Percentiles rank a stretch among this genome's conserved stretches.
Conservation (phyloP, 2,329 filamentous ascomycete species). For the Sarocladiaceae sp. region DNA sequence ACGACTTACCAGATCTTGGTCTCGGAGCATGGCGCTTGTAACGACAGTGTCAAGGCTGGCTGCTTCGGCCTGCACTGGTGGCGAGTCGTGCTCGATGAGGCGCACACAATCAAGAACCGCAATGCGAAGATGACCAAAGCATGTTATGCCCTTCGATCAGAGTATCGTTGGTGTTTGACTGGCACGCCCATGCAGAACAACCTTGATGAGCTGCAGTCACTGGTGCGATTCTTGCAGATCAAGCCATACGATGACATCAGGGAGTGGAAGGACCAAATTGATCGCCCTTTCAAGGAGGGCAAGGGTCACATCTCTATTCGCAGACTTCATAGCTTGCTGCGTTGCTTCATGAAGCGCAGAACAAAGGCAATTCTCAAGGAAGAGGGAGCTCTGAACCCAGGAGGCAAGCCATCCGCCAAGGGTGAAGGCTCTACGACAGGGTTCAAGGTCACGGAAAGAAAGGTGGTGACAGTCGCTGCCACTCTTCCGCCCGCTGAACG, state of each 20-base stretch:
- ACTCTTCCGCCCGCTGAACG: constrained; percentile 78
- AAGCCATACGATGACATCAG: constrained; percentile 83
- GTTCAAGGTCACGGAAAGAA: constrained; percentile 90
- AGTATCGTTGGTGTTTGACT: constrained; percentile 94
- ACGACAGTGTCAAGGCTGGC: constrained; percentile 64
- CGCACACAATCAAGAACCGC: constrained; percentile 97
- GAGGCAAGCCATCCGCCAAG: constrained; percentile 56
- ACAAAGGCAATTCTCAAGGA: constrained; percentile 96
- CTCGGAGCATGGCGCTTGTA: constrained; percentile 75
- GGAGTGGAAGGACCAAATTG: constrained; percentile 90
- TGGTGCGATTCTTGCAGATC: constrained; percentile 90
- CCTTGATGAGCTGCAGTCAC: constrained; percentile 88
- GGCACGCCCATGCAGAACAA: constrained; percentile 99
- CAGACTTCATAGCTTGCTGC: constrained; percentile 77
- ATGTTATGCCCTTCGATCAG: constrained; percentile 76
- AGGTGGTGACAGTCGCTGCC: constrained; percentile 74
- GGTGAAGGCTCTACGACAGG: constrained; percentile 54
- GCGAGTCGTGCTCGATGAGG: constrained; percentile 91
- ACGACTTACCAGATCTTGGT: constrained; percentile 96
- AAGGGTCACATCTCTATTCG: constrained; percentile 85
- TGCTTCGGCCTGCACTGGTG: constrained; percentile 95
- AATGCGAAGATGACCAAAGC: constrained; percentile 95
- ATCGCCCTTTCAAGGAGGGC: constrained; percentile 82
- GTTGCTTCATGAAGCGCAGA: constrained; percentile 97
- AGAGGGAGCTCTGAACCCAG: constrained; percentile 74